These are phyloP conservation scores for Cercospora sesami DNA, from an alignment of 2,329 filamentous ascomycete species.

Conservation along the genomic window DNA sequence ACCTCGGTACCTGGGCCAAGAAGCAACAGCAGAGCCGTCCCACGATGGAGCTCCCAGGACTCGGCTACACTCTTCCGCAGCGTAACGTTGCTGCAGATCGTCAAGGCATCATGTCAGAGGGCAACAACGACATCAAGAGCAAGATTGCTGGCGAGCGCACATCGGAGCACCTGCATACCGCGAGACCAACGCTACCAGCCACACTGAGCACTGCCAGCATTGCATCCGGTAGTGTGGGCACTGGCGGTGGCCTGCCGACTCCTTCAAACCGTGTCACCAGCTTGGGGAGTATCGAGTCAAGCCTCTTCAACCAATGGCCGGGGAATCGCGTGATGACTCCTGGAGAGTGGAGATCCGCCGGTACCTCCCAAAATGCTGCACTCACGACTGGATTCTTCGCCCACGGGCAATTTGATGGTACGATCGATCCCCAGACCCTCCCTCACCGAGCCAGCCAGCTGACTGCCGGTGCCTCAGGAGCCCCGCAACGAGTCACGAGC, in stretches of 20 bases:
- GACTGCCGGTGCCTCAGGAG: constrained; percentile 19
- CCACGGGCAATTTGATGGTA: constrained; percentile 39
- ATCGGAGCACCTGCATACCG: constrained; percentile 12
- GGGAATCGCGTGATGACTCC: constrained; percentile 37
- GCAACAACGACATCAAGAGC: constrained; percentile 10
- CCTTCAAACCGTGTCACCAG: constrained; percentile 30
- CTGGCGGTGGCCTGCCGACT: constrained; percentile 21
- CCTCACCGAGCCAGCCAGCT: constrained; percentile 19
- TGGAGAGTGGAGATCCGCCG: constrained; percentile 38
- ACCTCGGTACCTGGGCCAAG: constrained; percentile 39
- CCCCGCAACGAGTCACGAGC: constrained; percentile 21
- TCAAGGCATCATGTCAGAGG: constrained; percentile 22
- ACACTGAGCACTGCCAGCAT: constrained; percentile 25
- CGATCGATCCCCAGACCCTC: constrained; percentile 19
- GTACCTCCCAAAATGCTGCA: constrained; percentile 37
- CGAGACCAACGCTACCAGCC: constrained; percentile 17
- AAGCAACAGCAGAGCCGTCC: constrained; percentile 17
- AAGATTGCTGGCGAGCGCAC: constrained; percentile 7
- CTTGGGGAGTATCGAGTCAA: constrained; percentile 35
- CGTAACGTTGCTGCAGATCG: constrained; percentile 26
- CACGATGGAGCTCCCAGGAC: constrained; percentile 10
- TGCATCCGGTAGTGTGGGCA: constrained; percentile 22
- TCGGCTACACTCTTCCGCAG: constrained; percentile 29
- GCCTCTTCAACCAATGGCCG: constrained; percentile 29
- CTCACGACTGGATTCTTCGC: constrained; percentile 37